Evolutionary conservation across 495 filamentous ascomycete genomes (phyloP).

Genomic region (Halenospora varia): DNA sequence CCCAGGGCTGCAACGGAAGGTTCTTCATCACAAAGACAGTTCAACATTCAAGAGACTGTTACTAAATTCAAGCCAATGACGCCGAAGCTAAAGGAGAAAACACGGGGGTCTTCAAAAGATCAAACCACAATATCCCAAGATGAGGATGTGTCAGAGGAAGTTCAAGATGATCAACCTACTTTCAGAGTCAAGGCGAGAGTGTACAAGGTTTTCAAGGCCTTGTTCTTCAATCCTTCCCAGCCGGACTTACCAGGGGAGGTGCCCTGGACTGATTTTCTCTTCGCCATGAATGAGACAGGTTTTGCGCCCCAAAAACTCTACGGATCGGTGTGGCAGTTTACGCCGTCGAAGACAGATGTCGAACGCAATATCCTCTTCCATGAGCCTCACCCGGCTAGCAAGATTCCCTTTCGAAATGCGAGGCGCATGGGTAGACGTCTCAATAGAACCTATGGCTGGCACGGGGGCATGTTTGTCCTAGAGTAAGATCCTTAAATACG

Average conservation of each 20-base stretch:
- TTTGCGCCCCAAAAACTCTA: slow-evolving; percentile 46
- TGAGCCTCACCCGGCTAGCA: slow-evolving; percentile 45
- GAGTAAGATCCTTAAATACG: too few species aligned
- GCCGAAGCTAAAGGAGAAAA: too few species aligned
- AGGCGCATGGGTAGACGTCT: slow-evolving; percentile 40
- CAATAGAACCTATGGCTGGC: slow-evolving; percentile 43
- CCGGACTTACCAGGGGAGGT: slow-evolving; percentile 37
- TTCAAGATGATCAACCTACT: slow-evolving; percentile 21
- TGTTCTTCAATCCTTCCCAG: slow-evolving; percentile 36
- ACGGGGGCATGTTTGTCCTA: too few species aligned
- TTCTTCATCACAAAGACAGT: too few species aligned
- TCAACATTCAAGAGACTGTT: too few species aligned
- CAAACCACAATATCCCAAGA: too few species aligned
- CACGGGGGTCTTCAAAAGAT: background rate
- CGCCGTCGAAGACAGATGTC: slow-evolving; percentile 32
- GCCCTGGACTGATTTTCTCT: slow-evolving; percentile 47
- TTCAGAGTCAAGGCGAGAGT: slow-evolving; percentile 40
- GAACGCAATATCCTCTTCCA: slow-evolving; percentile 48
- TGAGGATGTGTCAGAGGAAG: too few species aligned
- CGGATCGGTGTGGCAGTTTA: slow-evolving; percentile 51
- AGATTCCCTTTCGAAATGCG: slow-evolving; percentile 39
- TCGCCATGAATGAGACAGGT: slow-evolving; percentile 44
- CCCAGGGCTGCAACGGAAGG: too few species aligned
- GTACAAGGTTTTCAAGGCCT: slow-evolving; percentile 40
- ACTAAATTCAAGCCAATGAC: too few species aligned